Percentiles rank a stretch among this genome's conserved stretches.
Evolutionary conservation across 306 rosid genomes (phyloP).

Genomic region (Citrullus amarus): DNA sequence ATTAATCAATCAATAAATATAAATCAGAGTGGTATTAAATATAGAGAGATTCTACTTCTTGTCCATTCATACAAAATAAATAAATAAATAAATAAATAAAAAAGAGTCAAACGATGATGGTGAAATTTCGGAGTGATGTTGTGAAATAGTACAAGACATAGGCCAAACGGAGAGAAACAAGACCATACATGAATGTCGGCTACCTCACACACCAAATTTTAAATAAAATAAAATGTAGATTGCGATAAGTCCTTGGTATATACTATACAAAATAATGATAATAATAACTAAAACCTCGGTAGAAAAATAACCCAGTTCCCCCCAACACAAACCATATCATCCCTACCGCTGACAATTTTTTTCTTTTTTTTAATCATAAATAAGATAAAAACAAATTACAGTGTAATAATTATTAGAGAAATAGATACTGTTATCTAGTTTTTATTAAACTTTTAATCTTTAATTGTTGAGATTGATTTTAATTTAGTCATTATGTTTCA

Average conservation of each 20-base stretch:
- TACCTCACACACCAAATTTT: constrained; percentile 11
- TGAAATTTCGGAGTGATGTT: neutral
- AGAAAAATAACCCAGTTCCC: neutral
- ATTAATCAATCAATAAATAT: neutral
- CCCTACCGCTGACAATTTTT: neutral
- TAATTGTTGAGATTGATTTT: no score
- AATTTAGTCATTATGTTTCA: no score
- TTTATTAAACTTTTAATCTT: no score
- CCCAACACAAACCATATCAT: neutral
- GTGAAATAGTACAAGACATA: neutral
- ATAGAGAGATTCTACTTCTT: neutral
- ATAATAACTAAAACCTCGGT: neutral
- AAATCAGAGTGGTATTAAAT: neutral
- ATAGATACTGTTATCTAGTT: no score
- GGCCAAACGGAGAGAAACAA: constrained; percentile 10
- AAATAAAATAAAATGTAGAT: constrained; percentile 8
- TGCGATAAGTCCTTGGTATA: neutral
- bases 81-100: neutral
- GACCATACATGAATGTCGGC: constrained; percentile 33
- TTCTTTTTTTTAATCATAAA: no score
- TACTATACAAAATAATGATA: neutral
- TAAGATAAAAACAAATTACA: no score
- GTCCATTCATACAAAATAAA: neutral
- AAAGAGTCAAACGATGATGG: neutral
- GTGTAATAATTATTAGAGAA: no score